Evolutionary conservation across 805 yeast species (phyloP).

Genomic region (Hanseniaspora singularis): DNA sequence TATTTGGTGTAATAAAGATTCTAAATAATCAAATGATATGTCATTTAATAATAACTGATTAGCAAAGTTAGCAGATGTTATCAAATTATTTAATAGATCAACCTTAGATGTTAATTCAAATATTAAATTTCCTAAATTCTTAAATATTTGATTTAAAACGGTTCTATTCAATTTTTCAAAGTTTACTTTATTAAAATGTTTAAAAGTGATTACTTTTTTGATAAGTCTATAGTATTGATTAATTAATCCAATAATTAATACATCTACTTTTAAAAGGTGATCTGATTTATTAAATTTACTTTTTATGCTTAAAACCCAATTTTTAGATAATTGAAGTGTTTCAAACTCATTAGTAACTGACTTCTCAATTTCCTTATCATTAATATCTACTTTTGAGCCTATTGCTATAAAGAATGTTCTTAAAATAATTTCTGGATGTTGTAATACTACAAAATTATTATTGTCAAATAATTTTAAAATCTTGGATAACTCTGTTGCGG

Average conservation of each 20-base stretch:
- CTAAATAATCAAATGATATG: constrained; percentile 75
- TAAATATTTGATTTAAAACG: constrained; percentile 45
- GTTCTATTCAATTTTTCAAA: constrained; percentile 12
- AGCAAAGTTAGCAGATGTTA: constrained; percentile 57
- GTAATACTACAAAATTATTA: constrained; percentile 26
- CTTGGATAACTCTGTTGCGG: constrained; percentile 1
- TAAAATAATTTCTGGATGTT: constrained; percentile 51
- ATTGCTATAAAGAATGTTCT: constrained; percentile 56
- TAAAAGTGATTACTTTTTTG: constrained; percentile 20
- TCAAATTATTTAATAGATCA: constrained; percentile 39
- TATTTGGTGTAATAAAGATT: constrained; percentile 74
- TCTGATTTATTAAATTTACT: constrained; percentile 1
- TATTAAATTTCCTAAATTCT: constrained; percentile 55
- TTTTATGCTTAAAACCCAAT: constrained; percentile 6
- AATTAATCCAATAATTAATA: constrained; percentile 21
- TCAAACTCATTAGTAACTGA: constrained; percentile 6
- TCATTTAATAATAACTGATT: constrained; percentile 64
- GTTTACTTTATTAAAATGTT: constrained; percentile 20
- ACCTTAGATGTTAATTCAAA: constrained; percentile 45
- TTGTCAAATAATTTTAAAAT: constrained; percentile 10
- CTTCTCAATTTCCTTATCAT: background rate
- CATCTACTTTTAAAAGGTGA: constrained; percentile 1
- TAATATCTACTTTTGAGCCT: constrained; percentile 32
- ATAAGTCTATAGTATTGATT: constrained; percentile 34
- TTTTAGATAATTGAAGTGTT: constrained; percentile 6